phyloP scores from a whole-genome alignment of 306 rosid species.

The Fragaria nilgerrensis region DNA sequence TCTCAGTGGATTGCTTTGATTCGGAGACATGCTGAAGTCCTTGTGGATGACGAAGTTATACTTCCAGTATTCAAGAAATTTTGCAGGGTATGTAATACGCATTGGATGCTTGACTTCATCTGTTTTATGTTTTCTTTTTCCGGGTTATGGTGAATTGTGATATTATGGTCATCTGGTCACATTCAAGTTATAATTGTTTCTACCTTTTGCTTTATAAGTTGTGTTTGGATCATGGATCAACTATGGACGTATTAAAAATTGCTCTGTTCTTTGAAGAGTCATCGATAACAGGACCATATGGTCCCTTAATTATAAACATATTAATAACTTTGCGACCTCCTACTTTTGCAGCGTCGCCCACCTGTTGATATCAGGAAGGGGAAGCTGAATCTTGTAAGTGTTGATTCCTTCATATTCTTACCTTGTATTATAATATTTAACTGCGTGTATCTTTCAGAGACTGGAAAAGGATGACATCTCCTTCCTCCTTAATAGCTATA shows the following conservation, averaged over 20 bases:
- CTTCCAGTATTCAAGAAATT: conserved; percentile 60
- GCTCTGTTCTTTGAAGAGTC: background rate
- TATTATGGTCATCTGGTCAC: background rate
- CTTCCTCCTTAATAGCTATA: background rate
- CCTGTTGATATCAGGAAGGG: conserved; percentile 77
- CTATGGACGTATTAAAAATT: background rate
- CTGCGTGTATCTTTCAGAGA: background rate
- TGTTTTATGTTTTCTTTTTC: background rate
- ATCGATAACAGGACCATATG: background rate
- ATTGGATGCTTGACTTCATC: conserved; percentile 3
- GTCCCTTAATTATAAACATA: background rate
- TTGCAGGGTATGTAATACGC: conserved; percentile 60
- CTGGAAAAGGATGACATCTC: background rate
- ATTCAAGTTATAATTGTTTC: background rate
- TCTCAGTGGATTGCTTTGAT: conserved; percentile 82
- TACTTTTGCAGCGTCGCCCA: conserved; percentile 85
- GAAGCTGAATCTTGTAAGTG: conserved; percentile 78
- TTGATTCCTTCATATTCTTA: background rate
- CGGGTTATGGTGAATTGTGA: background rate
- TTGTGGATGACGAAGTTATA: conserved; percentile 65
- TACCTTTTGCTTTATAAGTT: background rate
- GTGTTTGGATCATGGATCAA: background rate
- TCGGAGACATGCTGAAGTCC: conserved; percentile 80
- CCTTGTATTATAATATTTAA: background rate
- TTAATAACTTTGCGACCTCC: conserved; percentile 31